Percentiles rank a stretch among this genome's conserved stretches.
phyloP scores from a whole-genome alignment of 179 eudicot genomes.

The Corrigiola litoralis region DNA sequence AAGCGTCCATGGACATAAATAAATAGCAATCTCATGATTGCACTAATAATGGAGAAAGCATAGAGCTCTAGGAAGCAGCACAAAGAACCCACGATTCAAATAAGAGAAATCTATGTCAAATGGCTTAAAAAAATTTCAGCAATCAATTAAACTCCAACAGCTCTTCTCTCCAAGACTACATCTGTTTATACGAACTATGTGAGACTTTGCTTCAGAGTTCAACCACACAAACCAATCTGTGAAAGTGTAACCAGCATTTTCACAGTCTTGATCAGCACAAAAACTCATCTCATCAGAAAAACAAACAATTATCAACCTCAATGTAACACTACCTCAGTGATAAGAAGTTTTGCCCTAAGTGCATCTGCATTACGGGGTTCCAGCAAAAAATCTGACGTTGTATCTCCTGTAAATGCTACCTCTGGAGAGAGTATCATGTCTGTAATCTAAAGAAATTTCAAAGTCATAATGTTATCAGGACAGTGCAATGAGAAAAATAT shows the following conservation, averaged over 20 bases:
- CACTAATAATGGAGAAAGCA: background rate
- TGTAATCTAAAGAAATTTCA: slow-evolving; percentile 54
- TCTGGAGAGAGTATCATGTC: slow-evolving; percentile 87
- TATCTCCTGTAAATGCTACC: slow-evolving; percentile 97
- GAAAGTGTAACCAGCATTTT: background rate
- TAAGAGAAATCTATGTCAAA: background rate
- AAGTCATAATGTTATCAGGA: slow-evolving; percentile 23
- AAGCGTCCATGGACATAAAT: background rate
- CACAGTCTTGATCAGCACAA: background rate
- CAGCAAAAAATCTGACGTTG: slow-evolving; percentile 80
- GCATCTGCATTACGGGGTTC: slow-evolving; percentile 97
- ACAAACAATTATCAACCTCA: background rate
- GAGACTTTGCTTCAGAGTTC: background rate
- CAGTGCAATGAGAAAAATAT: background rate
- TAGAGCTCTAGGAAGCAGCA: background rate
- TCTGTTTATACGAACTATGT: background rate
- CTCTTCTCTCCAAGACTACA: background rate
- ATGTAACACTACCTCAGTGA: slow-evolving; percentile 62
- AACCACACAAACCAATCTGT: background rate
- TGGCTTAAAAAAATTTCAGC: background rate
- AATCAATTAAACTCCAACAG: background rate
- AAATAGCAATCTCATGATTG: background rate
- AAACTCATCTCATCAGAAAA: background rate
- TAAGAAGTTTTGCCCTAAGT: slow-evolving; percentile 84
- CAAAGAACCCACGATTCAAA: background rate